Conservation (phyloP, 2,329 filamentous ascomycete species). For the Ophiostoma fasciatum region DNA sequence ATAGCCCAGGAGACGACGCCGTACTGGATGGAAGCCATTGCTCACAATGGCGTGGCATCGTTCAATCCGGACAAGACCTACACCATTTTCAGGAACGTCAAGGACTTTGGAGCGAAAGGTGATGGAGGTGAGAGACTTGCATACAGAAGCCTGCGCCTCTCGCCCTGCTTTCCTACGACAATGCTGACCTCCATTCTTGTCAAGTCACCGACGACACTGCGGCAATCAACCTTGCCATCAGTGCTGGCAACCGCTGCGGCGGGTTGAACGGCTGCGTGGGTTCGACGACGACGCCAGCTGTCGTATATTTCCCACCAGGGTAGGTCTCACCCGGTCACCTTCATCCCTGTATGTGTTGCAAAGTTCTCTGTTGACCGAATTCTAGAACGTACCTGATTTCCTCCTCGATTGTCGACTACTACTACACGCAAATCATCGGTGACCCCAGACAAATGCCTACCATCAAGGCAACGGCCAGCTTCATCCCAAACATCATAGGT, state of each 20-base stretch:
- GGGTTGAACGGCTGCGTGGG: slow-evolving; percentile 15
- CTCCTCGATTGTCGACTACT: slow-evolving; percentile 13
- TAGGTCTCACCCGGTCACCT: background rate
- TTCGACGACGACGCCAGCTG: slow-evolving; percentile 12
- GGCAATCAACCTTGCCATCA: slow-evolving; percentile 53
- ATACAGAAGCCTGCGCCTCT: too few relatives aligned
- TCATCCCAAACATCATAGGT: slow-evolving; percentile 24
- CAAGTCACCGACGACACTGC: slow-evolving; percentile 54
- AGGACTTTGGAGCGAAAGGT: slow-evolving; percentile 45
- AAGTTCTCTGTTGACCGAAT: background rate
- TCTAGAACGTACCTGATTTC: slow-evolving; percentile 13
- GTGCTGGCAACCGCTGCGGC: slow-evolving; percentile 18
- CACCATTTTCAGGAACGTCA: slow-evolving; percentile 12
- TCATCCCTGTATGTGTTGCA: background rate
- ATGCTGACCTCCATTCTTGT: background rate
- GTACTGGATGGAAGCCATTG: slow-evolving; percentile 29
- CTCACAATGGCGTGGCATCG: slow-evolving; percentile 30
- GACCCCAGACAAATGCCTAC: slow-evolving; percentile 13
- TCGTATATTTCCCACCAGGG: slow-evolving; percentile 13
- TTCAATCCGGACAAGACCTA: slow-evolving; percentile 25
- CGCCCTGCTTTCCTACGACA: background rate
- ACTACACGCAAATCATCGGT: slow-evolving; percentile 14
- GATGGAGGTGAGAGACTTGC: slow-evolving; percentile 43
- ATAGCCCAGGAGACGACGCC: slow-evolving; percentile 11
- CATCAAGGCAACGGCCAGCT: slow-evolving; percentile 24